A percentile compares a stretch with the other conserved stretches of the same genome.
Evolutionary conservation across 257 asterid species (phyloP).

Genomic region (Solanum gracilifrons): DNA sequence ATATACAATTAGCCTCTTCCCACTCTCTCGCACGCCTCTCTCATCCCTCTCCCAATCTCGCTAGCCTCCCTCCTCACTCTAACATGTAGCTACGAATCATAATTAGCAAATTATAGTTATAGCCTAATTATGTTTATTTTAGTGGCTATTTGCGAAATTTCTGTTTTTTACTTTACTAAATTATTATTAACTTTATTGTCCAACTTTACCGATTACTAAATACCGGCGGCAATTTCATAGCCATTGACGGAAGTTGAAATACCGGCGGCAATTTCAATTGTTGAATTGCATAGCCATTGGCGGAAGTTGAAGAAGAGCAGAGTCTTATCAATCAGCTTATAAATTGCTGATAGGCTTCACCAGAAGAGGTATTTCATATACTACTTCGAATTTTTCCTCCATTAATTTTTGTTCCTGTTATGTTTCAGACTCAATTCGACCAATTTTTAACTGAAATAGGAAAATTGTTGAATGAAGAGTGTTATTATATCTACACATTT

Average conservation of each 20-base stretch:
- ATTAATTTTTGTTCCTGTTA: neutral
- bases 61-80: fast-evolving
- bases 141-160: neutral
- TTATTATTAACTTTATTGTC: neutral
- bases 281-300: neutral
- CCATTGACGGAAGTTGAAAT: neutral
- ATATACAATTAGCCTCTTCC: too few relatives aligned
- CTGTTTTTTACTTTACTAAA: fast-evolving
- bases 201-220: neutral
- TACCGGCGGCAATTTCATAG: neutral
- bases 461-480: neutral
- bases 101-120: neutral
- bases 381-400: neutral
- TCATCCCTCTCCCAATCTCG: neutral
- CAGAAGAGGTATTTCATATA: neutral
- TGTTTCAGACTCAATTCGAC: neutral
- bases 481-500: neutral
- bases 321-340: neutral
- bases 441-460: neutral
- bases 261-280: neutral
- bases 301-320: neutral
- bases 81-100: neutral
- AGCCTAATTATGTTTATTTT: too few relatives aligned
- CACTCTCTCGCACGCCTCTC: too few relatives aligned
- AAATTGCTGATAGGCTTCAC: neutral